These are phyloP conservation scores for Metroxylon sagu DNA, from an alignment of 176 grass and related monocot species.

Conservation along the genomic window DNA sequence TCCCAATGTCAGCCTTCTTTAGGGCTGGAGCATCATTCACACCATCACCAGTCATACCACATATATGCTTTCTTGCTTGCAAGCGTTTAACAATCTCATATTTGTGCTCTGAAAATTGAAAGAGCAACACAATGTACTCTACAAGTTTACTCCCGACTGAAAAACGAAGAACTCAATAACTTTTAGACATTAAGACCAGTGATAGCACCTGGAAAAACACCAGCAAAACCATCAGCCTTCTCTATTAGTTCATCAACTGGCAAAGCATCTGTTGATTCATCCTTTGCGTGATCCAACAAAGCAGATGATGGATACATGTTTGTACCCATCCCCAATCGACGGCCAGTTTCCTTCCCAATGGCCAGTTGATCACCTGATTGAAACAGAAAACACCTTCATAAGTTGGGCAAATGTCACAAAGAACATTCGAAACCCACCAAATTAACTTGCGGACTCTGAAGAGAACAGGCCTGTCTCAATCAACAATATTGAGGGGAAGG, in stretches of 20 bases:
- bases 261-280: conserved; percentile 61
- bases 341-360: conserved; percentile 84
- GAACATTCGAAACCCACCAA: neutral
- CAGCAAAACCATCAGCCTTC: conserved; percentile 92
- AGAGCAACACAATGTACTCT: neutral
- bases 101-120: conserved; percentile 63
- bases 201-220: conserved; percentile 72
- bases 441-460: neutral
- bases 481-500: neutral
- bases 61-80: conserved; percentile 87
- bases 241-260: conserved; percentile 88
- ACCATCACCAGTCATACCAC: conserved; percentile 92
- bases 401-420: neutral
- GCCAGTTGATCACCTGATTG: conserved; percentile 73
- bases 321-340: conserved; percentile 86
- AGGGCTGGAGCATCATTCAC: conserved; percentile 89
- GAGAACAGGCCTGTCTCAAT: neutral
- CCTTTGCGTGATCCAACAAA: conserved; percentile 68
- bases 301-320: conserved; percentile 95
- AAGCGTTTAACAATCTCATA: conserved; percentile 89
- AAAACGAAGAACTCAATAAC: neutral
- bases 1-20: conserved; percentile 93
- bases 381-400: neutral
- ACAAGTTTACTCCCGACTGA: neutral
- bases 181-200: conserved; percentile 1